Evolutionary conservation across 306 rosid species (phyloP).

Genomic region (Herpetospermum pedunculosum): DNA sequence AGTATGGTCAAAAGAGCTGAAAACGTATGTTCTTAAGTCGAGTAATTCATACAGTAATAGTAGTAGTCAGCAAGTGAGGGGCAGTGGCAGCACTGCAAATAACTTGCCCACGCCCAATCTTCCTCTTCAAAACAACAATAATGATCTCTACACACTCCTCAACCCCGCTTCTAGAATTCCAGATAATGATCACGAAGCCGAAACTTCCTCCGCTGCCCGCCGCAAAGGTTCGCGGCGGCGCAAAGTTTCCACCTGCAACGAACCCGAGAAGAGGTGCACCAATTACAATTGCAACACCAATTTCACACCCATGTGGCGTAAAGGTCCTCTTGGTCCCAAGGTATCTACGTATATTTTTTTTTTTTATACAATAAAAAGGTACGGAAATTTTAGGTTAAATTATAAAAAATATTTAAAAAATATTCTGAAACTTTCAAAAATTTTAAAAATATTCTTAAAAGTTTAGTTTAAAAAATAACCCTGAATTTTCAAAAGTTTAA

Average conservation of each 20-base stretch:
- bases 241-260: not conserved
- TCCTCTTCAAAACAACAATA: not conserved
- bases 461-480: too few species aligned
- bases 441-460: too few species aligned
- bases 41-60: not conserved
- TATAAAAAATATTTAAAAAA: too few species aligned
- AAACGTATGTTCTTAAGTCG: not conserved
- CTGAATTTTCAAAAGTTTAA: too few species aligned
- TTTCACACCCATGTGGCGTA: conserved; percentile 1
- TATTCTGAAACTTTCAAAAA: too few species aligned
- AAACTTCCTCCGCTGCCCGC: not conserved
- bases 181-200: not conserved
- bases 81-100: not conserved
- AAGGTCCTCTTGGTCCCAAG: conserved; percentile 6
- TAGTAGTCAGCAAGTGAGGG: not conserved
- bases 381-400: too few species aligned
- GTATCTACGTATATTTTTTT: not conserved
- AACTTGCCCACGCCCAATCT: not conserved
- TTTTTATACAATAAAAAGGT: too few species aligned
- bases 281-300: conserved; percentile 5
- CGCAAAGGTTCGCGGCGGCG: not conserved
- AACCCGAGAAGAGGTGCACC: not conserved
- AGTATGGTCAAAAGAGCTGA: not conserved
- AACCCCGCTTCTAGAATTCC: not conserved
- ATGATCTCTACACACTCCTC: conserved; percentile 2